Base-by-base conservation (phyloP, 1,284 basidiomycete species). In the Trametes polyzona region DNA sequence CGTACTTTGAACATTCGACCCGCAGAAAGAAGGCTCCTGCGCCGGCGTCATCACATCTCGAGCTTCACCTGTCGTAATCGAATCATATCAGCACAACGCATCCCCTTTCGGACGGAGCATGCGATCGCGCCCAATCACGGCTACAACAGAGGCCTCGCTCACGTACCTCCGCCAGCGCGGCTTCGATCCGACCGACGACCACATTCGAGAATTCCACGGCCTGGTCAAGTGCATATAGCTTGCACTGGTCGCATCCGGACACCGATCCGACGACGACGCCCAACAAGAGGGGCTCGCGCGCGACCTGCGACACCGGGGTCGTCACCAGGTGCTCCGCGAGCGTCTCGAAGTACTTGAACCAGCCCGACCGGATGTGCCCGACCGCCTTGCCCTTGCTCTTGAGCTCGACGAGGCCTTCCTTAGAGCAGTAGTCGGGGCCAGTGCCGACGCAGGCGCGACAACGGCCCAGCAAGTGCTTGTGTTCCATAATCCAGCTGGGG, bases 321-420 rank as follows among this genome's bases (percentile, higher is more conserved):
- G 30, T 43, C 33, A 44, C 23, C 41, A 52, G 17, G 7, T n/a
- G 21, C 26, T 52, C 35, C 17, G 41, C 27, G 27, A 52, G 50
- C 42, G 32, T 33, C 33, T 43, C 33, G 24, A 44, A 27, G 26
- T 52, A 52, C 23, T 16, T 23, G 42, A 44, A 37, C 50, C 50
- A 52, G 33, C 33, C 33, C 24, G 11, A 11, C 14, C 50, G 50
- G 2, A 52, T 29, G 17, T 29, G n/a, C 10, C 26, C 2, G 2
- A 44, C 4, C 3, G n/a, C 24, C 35, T 44, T 37, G 17, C 30
- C 24, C n/a, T 21, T 33, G 41, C 14, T 35, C 12, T 10, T 3
- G 8, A 51, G 17, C 26, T 16, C 29, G 12, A 35, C 41, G 24
- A 52, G 12, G n/a, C 23, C 19, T 12, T 32, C 17, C 8, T n/a